A percentile compares a stretch with the other conserved stretches of the same genome.
Evolutionary conservation across 2,329 filamentous ascomycete genomes (phyloP).

Genomic region (Arachnomyces sp.): DNA sequence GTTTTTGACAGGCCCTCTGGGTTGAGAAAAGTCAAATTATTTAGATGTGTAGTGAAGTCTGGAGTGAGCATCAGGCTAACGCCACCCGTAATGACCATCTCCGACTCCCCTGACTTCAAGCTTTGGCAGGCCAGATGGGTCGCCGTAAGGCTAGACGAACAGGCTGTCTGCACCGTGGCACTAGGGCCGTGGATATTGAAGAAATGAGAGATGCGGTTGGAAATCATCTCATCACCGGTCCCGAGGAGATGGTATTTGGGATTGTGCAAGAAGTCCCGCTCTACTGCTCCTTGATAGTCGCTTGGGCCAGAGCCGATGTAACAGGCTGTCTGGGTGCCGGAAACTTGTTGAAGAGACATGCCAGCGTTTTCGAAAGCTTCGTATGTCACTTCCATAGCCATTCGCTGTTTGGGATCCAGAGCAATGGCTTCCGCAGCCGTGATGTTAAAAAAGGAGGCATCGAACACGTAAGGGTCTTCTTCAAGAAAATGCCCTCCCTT

Average conservation of each 20-base stretch:
- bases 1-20: conserved; percentile 13
- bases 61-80: conserved; percentile 11
- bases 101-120: conserved; percentile 9
- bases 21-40: conserved; percentile 12
- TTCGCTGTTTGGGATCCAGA: conserved; percentile 47
- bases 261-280: conserved; percentile 64
- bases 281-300: conserved; percentile 68
- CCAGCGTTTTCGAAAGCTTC: conserved; percentile 76
- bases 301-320: conserved; percentile 67
- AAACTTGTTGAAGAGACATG: conserved; percentile 63
- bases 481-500: too few species aligned
- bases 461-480: conserved; percentile 64
- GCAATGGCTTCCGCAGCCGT: conserved; percentile 64
- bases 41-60: conserved; percentile 9
- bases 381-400: conserved; percentile 61
- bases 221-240: conserved; percentile 53
- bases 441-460: conserved; percentile 70
- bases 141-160: conserved; percentile 64
- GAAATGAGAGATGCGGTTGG: conserved; percentile 63
- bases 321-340: conserved; percentile 56
- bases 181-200: conserved; percentile 69
- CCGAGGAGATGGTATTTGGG: conserved; percentile 61
- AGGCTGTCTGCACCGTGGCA: conserved; percentile 68
- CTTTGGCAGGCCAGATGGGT: conserved; percentile 42
- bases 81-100: conserved; percentile 14